Evolutionary conservation across 1,139 yeast species (phyloP), one percentile per base, ranked within the genome.

Genomic region (Magnusiomyces paraingens): DNA sequence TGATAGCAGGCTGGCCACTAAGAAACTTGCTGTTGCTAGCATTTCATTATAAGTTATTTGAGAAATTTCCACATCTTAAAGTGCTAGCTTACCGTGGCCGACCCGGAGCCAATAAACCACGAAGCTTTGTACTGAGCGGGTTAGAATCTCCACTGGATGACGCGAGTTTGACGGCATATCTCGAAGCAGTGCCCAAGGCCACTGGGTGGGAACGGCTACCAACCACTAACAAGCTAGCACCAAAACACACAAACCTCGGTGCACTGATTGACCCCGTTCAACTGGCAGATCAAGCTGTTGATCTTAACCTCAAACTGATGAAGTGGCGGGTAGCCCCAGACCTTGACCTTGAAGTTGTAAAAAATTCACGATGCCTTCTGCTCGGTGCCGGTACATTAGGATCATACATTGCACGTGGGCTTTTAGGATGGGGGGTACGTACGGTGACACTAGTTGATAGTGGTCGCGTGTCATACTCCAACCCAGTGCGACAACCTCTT

Each of bases 361-460:
- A 81, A 58, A 58, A 70, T 14, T 79, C 84, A 26, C 83, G 77
- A 59, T 86, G 91, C 40, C 70, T 93, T 47, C 72, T 93, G 17
- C 75, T 93, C n/a, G 99, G 99, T 0, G 88, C 99, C 0, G 99
- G 99, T 3, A 94, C 99, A 1, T 75, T 94, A 14, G 99, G 99
- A 0, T 86, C 95, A 58, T 90, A 91, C 65, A 94, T 93, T 10
- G 80, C 95, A 0, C 74, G 99, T 55, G 84, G 87, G 0, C 71
- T 93, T 43, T 69, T 93, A 68, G 98, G 95, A 0, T 93, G 99
- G 99, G 99, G 99, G 1, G 91, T 90, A 0, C 73, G 86, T 40
- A 75, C 80, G 41, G 84, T 93, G 32, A 86, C 97, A 0, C 83
- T 93, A 70, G 94, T 93, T 1, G 99, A 93, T 68, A 89, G 80